Percentiles rank a stretch among this genome's conserved stretches.
These are phyloP conservation scores for Teratosphaeria zuluensis DNA, from an alignment of 2,329 filamentous ascomycete species.

Conservation along the genomic window DNA sequence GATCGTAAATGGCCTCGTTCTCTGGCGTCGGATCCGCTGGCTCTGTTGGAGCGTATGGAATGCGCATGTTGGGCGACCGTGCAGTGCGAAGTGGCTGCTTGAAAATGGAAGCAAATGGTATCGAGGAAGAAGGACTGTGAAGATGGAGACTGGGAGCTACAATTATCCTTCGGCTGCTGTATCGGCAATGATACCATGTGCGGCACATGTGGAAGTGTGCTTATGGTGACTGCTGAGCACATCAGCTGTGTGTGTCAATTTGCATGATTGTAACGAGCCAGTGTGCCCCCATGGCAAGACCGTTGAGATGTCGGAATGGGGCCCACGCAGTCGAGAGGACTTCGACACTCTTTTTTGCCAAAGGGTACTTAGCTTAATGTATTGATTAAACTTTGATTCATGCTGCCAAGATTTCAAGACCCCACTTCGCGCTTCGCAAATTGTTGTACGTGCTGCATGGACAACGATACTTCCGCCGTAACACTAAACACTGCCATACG, in stretches of 20 bases:
- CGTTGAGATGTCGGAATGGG: background rate
- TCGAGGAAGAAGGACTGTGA: background rate
- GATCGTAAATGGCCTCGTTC: slow-evolving; percentile 45
- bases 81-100: background rate
- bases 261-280: background rate
- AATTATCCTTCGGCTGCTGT: background rate
- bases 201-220: background rate
- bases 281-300: no score
- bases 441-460: background rate
- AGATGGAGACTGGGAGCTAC: background rate
- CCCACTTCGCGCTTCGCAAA: background rate
- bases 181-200: background rate
- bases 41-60: slow-evolving; percentile 54
- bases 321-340: background rate
- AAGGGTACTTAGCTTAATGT: no score
- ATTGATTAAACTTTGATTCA: no score
- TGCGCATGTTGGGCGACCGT: slow-evolving; percentile 43
- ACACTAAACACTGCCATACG: background rate
- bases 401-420: background rate
- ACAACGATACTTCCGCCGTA: background rate
- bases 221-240: background rate
- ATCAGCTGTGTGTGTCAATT: background rate
- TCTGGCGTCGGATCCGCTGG: slow-evolving; percentile 41
- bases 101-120: background rate
- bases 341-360: no score